A percentile compares a stretch with the other conserved stretches of the same genome.
phyloP scores from a whole-genome alignment of 192 early-diverging fungal genomes.

The Ambispora gerdemannii region DNA sequence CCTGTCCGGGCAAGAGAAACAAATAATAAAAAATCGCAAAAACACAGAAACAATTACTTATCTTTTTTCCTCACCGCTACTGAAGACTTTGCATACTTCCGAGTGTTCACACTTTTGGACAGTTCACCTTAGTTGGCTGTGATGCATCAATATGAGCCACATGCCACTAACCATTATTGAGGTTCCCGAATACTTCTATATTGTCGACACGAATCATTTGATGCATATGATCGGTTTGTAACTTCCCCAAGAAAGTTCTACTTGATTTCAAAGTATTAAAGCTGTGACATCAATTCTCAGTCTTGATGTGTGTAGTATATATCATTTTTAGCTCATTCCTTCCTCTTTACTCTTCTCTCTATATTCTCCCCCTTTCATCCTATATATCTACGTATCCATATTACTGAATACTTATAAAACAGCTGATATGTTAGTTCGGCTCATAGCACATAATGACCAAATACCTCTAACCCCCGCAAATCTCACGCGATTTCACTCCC shows the following conservation, averaged over 20 bases:
- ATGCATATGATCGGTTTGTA: constrained; percentile 34
- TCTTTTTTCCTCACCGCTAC: background rate
- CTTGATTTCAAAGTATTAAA: background rate
- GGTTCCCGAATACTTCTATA: constrained; percentile 30
- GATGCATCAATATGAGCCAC: constrained; percentile 26
- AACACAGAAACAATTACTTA: background rate
- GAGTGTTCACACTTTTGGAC: constrained; percentile 13
- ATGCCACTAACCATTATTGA: constrained; percentile 26
- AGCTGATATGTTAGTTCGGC: constrained; percentile 61
- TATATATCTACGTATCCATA: too few species aligned
- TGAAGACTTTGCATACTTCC: background rate
- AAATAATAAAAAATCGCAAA: background rate
- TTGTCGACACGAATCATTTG: constrained; percentile 27
- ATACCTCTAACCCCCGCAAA: constrained; percentile 58
- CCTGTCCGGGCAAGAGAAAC: background rate
- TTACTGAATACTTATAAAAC: too few species aligned
- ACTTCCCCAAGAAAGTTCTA: background rate
- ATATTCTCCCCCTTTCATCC: constrained; percentile 3
- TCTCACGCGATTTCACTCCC: constrained; percentile 93
- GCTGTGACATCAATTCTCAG: background rate
- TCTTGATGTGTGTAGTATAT: background rate
- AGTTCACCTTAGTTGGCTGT: constrained; percentile 19
- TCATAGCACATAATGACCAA: constrained; percentile 58
- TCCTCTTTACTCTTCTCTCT: background rate
- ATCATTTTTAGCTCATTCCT: background rate